Percentiles rank a stretch among this genome's conserved stretches.
Conservation (phyloP, 2,329 filamentous ascomycete genomes). For the Ceratocystis colombiana region DNA sequence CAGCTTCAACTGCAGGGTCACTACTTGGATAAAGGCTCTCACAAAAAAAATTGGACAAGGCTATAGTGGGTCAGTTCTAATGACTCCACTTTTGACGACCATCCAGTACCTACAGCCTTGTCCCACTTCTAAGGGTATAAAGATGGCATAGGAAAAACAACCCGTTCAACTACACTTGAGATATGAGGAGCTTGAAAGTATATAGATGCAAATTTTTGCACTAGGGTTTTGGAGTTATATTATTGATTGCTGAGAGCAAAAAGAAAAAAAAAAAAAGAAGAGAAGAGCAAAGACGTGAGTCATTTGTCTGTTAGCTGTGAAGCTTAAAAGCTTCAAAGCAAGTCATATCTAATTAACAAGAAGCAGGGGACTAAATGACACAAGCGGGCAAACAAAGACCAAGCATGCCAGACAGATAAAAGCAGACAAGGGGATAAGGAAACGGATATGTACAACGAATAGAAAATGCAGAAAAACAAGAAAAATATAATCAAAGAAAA, state of each 20-base stretch:
- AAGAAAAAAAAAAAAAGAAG: not conserved
- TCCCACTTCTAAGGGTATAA: not conserved
- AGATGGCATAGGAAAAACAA: not conserved
- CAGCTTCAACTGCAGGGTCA: not conserved
- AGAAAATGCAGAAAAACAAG: not conserved
- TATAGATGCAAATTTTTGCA: not conserved
- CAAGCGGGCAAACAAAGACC: not conserved
- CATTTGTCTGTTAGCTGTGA: not conserved
- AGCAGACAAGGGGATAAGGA: not conserved
- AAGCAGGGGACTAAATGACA: not conserved
- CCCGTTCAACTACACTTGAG: not conserved
- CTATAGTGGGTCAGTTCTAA: conserved; percentile 2
- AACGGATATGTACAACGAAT: conserved; percentile 6
- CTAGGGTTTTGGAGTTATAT: not conserved
- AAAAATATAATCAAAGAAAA: not conserved
- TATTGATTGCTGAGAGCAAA: not conserved
- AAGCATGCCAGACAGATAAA: not conserved
- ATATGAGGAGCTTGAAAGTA: not conserved
- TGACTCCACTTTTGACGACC: conserved; percentile 16
- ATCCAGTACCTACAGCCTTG: not conserved
- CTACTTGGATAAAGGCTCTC: not conserved
- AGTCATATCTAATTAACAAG: not conserved
- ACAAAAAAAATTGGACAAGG: conserved; percentile 17
- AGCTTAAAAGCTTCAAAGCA: not conserved
- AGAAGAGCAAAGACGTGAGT: not conserved